Conservation (phyloP, 305 asterid genomes). For the Solanum chacoense region DNA sequence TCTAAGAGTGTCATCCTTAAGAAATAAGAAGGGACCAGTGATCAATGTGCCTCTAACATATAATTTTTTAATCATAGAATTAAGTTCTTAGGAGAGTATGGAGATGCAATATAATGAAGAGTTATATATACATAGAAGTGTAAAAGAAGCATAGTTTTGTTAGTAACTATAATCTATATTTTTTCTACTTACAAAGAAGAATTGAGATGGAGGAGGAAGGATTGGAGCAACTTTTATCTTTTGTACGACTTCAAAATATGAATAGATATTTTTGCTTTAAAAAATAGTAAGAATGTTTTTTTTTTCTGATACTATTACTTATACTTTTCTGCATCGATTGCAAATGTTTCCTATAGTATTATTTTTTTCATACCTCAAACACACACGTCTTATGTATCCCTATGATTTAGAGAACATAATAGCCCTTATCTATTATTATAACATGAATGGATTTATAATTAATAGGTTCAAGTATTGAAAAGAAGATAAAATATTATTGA, state of each 20-base stretch:
- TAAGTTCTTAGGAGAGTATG: not conserved
- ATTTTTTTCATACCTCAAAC: slow-evolving; percentile 55
- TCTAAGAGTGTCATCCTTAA: not conserved
- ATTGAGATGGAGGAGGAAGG: slow-evolving; percentile 51
- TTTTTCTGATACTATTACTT: slow-evolving; percentile 56
- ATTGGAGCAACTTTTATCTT: slow-evolving; percentile 24
- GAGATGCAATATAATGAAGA: not conserved
- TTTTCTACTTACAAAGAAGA: slow-evolving; percentile 29
- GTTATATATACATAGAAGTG: not conserved
- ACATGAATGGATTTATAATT: not conserved
- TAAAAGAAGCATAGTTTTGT: too few relatives aligned
- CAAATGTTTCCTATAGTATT: slow-evolving; percentile 43
- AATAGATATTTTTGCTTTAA: slow-evolving; percentile 47
- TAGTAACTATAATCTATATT: not conserved
- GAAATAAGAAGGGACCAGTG: not conserved
- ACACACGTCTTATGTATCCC: slow-evolving; percentile 29
- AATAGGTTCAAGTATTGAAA: not conserved
- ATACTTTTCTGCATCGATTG: slow-evolving; percentile 56
- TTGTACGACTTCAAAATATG: slow-evolving; percentile 36
- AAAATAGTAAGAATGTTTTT: slow-evolving; percentile 66
- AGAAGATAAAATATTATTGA: too few relatives aligned
- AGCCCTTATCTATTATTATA: too few relatives aligned
- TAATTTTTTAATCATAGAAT: not conserved
- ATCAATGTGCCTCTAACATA: not conserved
- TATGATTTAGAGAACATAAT: not conserved